These are phyloP conservation scores for Euclidium syriacum DNA, from an alignment of 345 rosid species.

Conservation along the genomic window DNA sequence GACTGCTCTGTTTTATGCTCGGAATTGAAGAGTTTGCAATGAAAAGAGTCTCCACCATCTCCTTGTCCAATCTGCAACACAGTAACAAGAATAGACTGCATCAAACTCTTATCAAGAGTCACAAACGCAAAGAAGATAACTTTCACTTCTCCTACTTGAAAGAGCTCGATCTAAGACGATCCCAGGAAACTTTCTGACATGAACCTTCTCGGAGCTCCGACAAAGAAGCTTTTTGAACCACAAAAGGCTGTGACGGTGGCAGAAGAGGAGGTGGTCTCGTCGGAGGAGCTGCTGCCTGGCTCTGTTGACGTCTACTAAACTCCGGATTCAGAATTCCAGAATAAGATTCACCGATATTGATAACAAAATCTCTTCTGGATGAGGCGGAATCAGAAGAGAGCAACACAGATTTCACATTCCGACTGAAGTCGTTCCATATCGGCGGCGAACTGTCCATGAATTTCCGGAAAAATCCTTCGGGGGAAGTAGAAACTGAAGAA, in stretches of 20 bases:
- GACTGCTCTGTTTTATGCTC: constrained; percentile 46
- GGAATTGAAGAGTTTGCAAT: constrained; percentile 54
- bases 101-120: not conserved
- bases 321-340: constrained; percentile 9
- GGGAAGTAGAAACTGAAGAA: constrained; percentile 32
- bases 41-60: constrained; percentile 81
- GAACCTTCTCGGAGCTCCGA: constrained; percentile 42
- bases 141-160: constrained; percentile 45
- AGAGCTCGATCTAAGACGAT: constrained; percentile 73
- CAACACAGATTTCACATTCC: constrained; percentile 32
- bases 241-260: constrained; percentile 40
- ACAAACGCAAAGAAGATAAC: not conserved
- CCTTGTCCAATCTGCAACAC: constrained; percentile 82
- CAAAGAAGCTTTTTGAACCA: constrained; percentile 30
- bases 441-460: constrained; percentile 21
- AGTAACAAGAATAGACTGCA: not conserved
- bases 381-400: constrained; percentile 33
- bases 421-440: constrained; percentile 25
- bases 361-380: constrained; percentile 28
- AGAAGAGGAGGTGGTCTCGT: constrained; percentile 34
- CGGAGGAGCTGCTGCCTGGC: constrained; percentile 25
- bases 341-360: constrained; percentile 30
- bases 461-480: constrained; percentile 24
- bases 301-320: constrained; percentile 19
- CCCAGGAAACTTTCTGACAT: constrained; percentile 86